phyloP scores from a whole-genome alignment of 2,329 filamentous ascomycete species.

The Ophiostoma pallidulum region DNA sequence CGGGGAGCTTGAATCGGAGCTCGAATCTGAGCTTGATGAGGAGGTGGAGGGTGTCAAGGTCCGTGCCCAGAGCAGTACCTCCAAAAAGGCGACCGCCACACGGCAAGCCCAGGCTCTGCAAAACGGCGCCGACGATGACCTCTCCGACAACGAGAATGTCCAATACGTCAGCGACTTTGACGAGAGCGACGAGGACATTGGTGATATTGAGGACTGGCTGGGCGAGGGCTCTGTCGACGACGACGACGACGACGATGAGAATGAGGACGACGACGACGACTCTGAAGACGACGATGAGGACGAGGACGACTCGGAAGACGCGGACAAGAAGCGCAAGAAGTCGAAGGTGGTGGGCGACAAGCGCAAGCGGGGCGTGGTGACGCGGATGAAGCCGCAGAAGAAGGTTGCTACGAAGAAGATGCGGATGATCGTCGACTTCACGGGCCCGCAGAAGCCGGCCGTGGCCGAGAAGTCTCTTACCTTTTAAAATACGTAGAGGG shows the following conservation, averaged over 20 bases:
- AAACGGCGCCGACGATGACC: constrained; percentile 56
- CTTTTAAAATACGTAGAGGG: constrained; percentile 4
- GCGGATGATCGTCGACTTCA: constrained; percentile 14
- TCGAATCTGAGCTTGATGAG: constrained; percentile 66
- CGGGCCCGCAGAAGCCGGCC: constrained; percentile 3
- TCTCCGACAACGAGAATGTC: constrained; percentile 60
- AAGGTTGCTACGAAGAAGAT: constrained; percentile 37
- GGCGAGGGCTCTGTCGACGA: constrained; percentile 60
- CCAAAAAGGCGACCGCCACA: constrained; percentile 1
- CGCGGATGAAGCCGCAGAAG: constrained; percentile 49
- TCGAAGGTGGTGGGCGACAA: constrained; percentile 49
- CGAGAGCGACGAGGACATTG: constrained; percentile 69
- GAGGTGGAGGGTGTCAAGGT: constrained; percentile 38
- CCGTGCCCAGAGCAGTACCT: no score
- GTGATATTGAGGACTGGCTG: constrained; percentile 86
- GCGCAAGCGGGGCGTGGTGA: constrained; percentile 36
- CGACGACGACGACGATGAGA: constrained; percentile 49
- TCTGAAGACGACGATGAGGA: constrained; percentile 49
- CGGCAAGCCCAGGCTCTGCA: constrained; percentile 6
- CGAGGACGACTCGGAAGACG: constrained; percentile 46
- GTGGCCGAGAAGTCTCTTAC: constrained; percentile 4
- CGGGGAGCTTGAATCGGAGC: constrained; percentile 51
- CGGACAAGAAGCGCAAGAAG: constrained; percentile 44
- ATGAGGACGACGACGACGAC: constrained; percentile 49
- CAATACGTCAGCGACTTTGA: constrained; percentile 92